Base-by-base conservation (phyloP, 441 rosid genomes). In the Kokia cookei region DNA sequence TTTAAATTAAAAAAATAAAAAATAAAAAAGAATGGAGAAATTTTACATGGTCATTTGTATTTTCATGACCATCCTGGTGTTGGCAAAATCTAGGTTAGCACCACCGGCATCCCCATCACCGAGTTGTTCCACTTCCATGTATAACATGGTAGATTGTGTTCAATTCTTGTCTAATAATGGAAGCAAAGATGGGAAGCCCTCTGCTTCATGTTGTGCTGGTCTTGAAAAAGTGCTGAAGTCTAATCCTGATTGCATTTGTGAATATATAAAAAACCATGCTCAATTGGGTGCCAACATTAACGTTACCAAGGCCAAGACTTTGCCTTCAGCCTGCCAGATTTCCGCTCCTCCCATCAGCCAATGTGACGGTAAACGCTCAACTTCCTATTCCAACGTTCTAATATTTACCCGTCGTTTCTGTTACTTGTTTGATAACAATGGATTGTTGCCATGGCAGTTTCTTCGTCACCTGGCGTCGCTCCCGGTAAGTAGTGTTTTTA, bases 141-240 rank as follows among this genome's bases (percentile, higher is more conserved):
- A 32, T 4, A 61, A 77, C 35, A 84, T 87, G 91, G 15, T 51
- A 1, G 81, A 79, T 45, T 85, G 91, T 65, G 0, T 82, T 5
- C 27, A 79, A 1, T 84, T 73, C 65, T 19, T 85, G 15, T 27
- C 42, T 24, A 45, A 8, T 0, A 82, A 74, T 0, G 58, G 78
- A 55, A 32, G 19, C 58, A 40, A 1, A 35, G 40, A 35, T 35
- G n/a, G 10, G 10, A 62, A 61, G 32, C 82, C 83, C 0, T 5
- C 29, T 5, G 27, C 19, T 1, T 6, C 69, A 1, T 87, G 89
- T 47, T 86, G 89, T 64, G 13, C 53, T 1, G 85, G 86, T 7
- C 61, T 84, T 24, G 24, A 79, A 50, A 24, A 74, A 1, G 80
- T 84, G 60, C 1, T 84, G 3, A 57, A 40, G 1, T 13, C 14